Evolutionary conservation across 2,329 filamentous ascomycete species (phyloP), one percentile per base, ranked within the genome.

Genomic region (Colletotrichum limetticola): DNA sequence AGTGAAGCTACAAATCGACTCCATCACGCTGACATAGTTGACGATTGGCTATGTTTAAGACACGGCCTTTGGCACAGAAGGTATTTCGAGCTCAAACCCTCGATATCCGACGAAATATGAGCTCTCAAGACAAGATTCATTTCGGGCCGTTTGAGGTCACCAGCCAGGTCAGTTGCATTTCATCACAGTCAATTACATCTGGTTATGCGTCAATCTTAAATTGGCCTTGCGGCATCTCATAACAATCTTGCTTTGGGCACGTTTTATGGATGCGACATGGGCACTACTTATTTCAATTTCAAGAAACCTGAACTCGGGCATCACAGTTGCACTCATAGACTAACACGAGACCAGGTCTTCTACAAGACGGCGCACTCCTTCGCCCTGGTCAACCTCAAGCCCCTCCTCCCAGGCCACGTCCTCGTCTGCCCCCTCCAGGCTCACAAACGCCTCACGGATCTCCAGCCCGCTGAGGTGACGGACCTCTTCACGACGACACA

Each of bases 331-430:
- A n/a, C 8, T 16, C 26, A 12, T 26, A 16, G 19, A 53, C 63
- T 69, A 56, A 77, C 49, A 59, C 22, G 1, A 55, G 35, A 49
- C 77, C 77, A 98, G 93, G 94, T 98, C 85, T 98, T 98, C 86
- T 90, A 97, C 83, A 87, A 88, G 76, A 97, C 95, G 1, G 87
- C 90, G 0, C 88, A 93, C 78, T 94, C 92, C 77, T 98, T 95
- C 85, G 95, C 94, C 66, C 88, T 98, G 75, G 95, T 98, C 71
- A 99, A 99, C 85, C 91, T 98, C 81, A 98, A 98, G 84, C 97
- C 97, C 28, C 90, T 99, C 49, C 89, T 98, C 1, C 95, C 95
- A 0, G 97, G 97, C 70, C 97, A 99, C 85, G 92, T 98, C 74
- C 93, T 99, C 37, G 90, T 99, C 74, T 98, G 94, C 76, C 95